phyloP scores from a whole-genome alignment of 2,329 filamentous ascomycete species.

The Cladosporium oxysporum region DNA sequence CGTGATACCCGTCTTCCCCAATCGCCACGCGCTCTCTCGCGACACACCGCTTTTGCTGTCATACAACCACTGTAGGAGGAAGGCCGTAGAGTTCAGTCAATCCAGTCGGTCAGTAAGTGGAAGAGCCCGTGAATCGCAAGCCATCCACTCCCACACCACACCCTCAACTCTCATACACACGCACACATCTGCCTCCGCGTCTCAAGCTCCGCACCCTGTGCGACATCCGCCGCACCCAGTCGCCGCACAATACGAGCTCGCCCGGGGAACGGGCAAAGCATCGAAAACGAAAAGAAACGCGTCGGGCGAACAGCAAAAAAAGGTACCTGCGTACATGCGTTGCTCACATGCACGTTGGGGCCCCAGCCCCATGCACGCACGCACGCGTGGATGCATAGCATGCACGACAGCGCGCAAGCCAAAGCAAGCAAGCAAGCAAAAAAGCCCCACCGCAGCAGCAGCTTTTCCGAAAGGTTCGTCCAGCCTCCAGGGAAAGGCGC shows the following conservation, averaged over 20 bases:
- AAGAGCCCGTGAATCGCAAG: neutral
- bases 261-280: neutral
- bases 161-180: conserved; percentile 9
- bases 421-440: neutral
- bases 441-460: neutral
- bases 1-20: neutral
- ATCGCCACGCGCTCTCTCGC: neutral
- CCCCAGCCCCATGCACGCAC: neutral
- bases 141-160: neutral
- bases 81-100: neutral
- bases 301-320: neutral
- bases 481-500: too few relatives aligned
- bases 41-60: conserved; percentile 9
- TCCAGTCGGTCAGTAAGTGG: neutral
- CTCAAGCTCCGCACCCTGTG: neutral
- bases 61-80: neutral
- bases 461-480: neutral
- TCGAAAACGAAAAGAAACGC: neutral
- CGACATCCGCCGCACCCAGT: conserved; percentile 3
- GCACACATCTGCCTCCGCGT: neutral
- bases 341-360: neutral
- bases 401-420: neutral
- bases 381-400: neutral
- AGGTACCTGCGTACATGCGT: conserved; percentile 7
- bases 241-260: conserved; percentile 1